A percentile compares a stretch with the other conserved stretches of the same genome.
phyloP scores from a whole-genome alignment of 116 monocot species.

The Thalassia testudinum region DNA sequence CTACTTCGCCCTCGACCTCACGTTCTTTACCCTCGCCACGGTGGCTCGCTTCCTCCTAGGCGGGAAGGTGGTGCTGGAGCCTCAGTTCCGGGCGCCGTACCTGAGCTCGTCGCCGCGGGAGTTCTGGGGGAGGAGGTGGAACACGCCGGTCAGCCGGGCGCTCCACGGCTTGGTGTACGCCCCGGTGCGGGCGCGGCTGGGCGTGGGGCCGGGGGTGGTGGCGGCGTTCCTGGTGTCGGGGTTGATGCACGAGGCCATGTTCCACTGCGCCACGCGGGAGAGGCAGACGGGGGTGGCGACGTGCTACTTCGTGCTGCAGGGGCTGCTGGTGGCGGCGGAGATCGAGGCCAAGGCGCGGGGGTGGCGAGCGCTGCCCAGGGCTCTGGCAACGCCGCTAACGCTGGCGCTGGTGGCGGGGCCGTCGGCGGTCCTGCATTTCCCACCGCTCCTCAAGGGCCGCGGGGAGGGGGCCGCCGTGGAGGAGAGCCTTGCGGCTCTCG shows the following conservation, averaged over 20 bases:
- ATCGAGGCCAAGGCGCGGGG: background rate
- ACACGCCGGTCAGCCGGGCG: constrained; percentile 30
- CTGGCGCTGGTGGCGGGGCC: constrained; percentile 23
- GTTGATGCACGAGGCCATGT: constrained; percentile 44
- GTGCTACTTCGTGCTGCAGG: constrained; percentile 29
- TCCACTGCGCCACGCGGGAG: constrained; percentile 22
- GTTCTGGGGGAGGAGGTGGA: constrained; percentile 47
- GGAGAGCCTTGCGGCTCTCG: constrained; percentile 8
- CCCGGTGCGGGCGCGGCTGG: constrained; percentile 13
- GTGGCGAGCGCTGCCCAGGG: constrained; percentile 8
- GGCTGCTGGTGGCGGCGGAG: constrained; percentile 20
- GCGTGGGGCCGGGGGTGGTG: constrained; percentile 10
- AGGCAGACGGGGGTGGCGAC: constrained; percentile 24
- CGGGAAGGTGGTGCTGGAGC: constrained; percentile 18
- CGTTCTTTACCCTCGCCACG: constrained; percentile 12
- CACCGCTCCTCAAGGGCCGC: constrained; percentile 18
- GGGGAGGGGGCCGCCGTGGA: constrained; percentile 12
- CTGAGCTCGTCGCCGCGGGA: constrained; percentile 26
- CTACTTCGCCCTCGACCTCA: constrained; percentile 28
- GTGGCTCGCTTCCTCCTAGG: constrained; percentile 16
- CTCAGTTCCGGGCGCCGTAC: constrained; percentile 29
- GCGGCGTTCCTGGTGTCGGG: constrained; percentile 35
- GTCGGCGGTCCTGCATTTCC: constrained; percentile 21
- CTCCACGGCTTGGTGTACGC: constrained; percentile 29
- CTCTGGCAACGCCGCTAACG: constrained; percentile 13